Percentiles rank a stretch among this genome's conserved stretches.
Conservation (phyloP, 2,329 filamentous ascomycete species). For the Xylaria polymorpha region DNA sequence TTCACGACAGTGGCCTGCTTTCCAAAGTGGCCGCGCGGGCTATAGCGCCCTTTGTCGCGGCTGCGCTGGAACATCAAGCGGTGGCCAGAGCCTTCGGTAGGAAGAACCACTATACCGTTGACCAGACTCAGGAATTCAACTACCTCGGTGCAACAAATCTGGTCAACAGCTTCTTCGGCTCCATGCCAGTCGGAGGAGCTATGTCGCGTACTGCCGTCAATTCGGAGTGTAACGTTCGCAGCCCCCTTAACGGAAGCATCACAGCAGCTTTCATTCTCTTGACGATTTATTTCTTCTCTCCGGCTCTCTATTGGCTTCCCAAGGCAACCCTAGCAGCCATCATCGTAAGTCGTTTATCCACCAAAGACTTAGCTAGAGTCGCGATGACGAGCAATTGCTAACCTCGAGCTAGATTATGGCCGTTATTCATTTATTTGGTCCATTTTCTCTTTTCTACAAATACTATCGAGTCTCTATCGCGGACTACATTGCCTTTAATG, state of each 20-base stretch:
- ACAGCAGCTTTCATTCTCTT: constrained; percentile 71
- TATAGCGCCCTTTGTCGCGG: constrained; percentile 71
- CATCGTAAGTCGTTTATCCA: constrained; percentile 57
- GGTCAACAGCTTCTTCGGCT: constrained; percentile 72
- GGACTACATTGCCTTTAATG: constrained; percentile 72
- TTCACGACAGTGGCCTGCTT: constrained; percentile 61
- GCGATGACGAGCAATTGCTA: neutral
- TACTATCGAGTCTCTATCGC: constrained; percentile 74
- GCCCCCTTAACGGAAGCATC: constrained; percentile 69
- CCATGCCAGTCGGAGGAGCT: constrained; percentile 72
- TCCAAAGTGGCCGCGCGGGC: constrained; percentile 64
- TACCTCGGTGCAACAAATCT: constrained; percentile 72
- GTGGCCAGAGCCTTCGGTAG: constrained; percentile 73
- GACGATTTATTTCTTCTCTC: constrained; percentile 70
- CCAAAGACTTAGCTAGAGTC: constrained; percentile 19
- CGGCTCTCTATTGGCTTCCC: constrained; percentile 74
- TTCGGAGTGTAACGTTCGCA: constrained; percentile 71
- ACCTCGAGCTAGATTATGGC: constrained; percentile 64
- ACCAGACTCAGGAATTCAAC: constrained; percentile 73
- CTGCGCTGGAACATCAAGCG: constrained; percentile 71
- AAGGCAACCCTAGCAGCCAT: constrained; percentile 73
- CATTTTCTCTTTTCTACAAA: constrained; percentile 68
- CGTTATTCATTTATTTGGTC: constrained; percentile 70
- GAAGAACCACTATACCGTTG: constrained; percentile 70
- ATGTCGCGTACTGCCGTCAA: constrained; percentile 77